phyloP scores from a whole-genome alignment of 371 early-diverging fungal genomes.

The Syncephalastrum monosporum region DNA sequence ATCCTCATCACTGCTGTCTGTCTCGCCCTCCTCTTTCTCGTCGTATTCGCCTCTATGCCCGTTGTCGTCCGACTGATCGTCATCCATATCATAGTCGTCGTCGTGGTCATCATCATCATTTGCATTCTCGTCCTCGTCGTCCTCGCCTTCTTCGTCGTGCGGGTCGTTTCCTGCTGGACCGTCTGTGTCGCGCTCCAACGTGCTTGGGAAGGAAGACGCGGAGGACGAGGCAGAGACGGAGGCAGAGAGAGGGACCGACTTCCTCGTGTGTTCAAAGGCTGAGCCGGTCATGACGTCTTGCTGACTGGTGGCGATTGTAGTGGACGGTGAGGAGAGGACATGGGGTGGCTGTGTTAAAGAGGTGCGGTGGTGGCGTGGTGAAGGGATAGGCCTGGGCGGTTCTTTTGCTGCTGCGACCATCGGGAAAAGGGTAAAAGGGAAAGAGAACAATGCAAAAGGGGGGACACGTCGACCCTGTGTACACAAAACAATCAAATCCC shows the following conservation, averaged over 20 bases:
- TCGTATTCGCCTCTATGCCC: not conserved
- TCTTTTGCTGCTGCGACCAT: no score
- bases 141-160: not conserved
- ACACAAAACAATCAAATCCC: no score
- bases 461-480: no score
- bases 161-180: not conserved
- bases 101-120: not conserved
- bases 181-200: not conserved
- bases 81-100: not conserved
- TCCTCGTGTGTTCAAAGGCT: not conserved
- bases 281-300: not conserved
- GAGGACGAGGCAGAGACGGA: no score
- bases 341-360: not conserved
- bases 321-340: not conserved
- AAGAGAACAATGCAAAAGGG: no score
- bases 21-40: not conserved
- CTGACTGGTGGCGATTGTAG: not conserved
- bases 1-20: not conserved
- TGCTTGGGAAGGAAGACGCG: not conserved
- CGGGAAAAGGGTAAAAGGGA: no score
- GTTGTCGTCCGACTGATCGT: not conserved
- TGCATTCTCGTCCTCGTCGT: not conserved
- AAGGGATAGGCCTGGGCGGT: no score
- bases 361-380: no score
- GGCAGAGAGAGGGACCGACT: no score